Conservation (phyloP, 768 basidiomycete species). For the Tricholoma terreum region DNA sequence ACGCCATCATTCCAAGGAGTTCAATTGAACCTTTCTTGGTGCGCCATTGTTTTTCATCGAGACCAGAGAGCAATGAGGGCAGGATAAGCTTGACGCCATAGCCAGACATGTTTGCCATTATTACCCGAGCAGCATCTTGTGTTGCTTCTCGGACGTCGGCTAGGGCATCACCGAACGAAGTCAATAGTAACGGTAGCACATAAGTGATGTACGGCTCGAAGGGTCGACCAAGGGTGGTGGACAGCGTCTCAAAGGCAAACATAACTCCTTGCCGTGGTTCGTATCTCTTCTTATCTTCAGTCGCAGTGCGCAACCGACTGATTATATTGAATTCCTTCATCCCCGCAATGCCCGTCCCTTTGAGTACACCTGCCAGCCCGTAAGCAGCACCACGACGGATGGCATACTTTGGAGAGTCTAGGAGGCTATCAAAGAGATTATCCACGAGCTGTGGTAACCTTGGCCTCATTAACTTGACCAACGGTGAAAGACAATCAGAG, state of each 20-base stretch:
- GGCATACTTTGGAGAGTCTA: constrained; percentile 82
- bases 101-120: constrained; percentile 93
- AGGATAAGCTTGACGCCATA: constrained; percentile 96
- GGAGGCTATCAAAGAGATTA: constrained; percentile 71
- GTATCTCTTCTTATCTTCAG: constrained; percentile 87
- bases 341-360: constrained; percentile 82
- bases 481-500: constrained; percentile 88
- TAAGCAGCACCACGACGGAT: constrained; percentile 96
- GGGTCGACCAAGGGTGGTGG: constrained; percentile 77
- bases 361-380: constrained; percentile 88
- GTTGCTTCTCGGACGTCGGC: constrained; percentile 92
- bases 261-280: constrained; percentile 90
- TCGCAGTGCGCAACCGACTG: constrained; percentile 62
- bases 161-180: constrained; percentile 82
- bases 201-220: constrained; percentile 92
- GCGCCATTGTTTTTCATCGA: constrained; percentile 98
- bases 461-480: constrained; percentile 69
- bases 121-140: constrained; percentile 85
- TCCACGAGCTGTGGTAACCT: constrained; percentile 67
- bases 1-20: constrained; percentile 96
- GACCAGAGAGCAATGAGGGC: constrained; percentile 81
- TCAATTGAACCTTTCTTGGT: constrained; percentile 98
- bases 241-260: constrained; percentile 93
- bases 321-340: constrained; percentile 86
- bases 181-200: constrained; percentile 78